A percentile compares a stretch with the other conserved stretches of the same genome.
Evolutionary conservation across 1,284 basidiomycete genomes (phyloP).

Genomic region (Ceratobasidium sp.): DNA sequence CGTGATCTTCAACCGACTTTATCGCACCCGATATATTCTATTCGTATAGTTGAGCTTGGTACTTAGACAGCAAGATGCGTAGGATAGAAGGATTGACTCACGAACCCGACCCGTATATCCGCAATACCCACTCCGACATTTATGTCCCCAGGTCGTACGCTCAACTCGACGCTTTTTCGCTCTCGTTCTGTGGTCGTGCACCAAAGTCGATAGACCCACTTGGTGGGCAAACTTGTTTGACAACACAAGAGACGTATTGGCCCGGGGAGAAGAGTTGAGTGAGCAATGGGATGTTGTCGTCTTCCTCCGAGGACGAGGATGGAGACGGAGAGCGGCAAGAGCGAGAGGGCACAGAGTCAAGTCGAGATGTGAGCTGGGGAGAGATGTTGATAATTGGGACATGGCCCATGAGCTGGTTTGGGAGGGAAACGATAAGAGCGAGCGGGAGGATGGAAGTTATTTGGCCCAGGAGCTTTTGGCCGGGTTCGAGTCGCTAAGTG

Average conservation of each 20-base stretch:
- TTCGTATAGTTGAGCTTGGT: constrained; percentile 61
- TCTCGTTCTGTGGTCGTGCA: constrained; percentile 70
- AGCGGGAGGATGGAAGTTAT: constrained; percentile 90
- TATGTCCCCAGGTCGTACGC: constrained; percentile 51
- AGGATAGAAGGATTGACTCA: constrained; percentile 84
- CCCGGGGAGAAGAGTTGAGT: constrained; percentile 83
- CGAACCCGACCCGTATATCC: constrained; percentile 60
- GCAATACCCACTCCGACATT: background rate
- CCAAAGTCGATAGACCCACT: constrained; percentile 66
- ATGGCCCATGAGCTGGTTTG: constrained; percentile 95
- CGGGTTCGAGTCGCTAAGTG: constrained; percentile 79
- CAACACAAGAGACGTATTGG: constrained; percentile 86
- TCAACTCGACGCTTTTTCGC: constrained; percentile 86
- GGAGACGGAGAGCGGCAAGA: constrained; percentile 59
- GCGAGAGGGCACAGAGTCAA: constrained; percentile 55
- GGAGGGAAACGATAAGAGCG: constrained; percentile 91
- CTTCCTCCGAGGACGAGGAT: constrained; percentile 64
- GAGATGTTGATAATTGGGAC: constrained; percentile 96
- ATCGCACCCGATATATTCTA: constrained; percentile 74
- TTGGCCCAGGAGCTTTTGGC: constrained; percentile 84
- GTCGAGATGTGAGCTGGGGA: constrained; percentile 78
- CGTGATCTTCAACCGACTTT: constrained; percentile 93
- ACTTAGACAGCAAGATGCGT: constrained; percentile 85
- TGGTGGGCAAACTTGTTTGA: constrained; percentile 73
- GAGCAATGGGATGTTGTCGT: constrained; percentile 71